Evolutionary conservation across 345 rosid genomes (phyloP), one percentile per base, ranked within the genome.

Genomic region (Durio zibethinus): DNA sequence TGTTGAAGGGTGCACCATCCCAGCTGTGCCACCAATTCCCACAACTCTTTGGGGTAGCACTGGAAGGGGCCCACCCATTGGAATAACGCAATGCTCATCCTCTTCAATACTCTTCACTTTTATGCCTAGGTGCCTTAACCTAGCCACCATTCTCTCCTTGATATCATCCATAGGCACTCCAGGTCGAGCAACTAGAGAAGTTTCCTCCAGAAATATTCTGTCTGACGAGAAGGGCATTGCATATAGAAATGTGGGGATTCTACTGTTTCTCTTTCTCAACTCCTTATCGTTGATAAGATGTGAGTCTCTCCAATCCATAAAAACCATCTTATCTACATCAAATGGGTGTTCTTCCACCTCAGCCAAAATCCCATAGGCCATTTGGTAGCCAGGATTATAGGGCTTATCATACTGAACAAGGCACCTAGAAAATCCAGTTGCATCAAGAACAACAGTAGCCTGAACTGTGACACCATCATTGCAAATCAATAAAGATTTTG

Each of bases 231-330:
- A 96, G 23, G 99, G 97, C 99, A 96, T 96, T 0, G 99, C 97
- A 48, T 96, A 96, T 42, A 96, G 85, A 81, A 96, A 96, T 38
- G 99, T 92, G 0, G 99, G 99, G 77, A 89, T 90, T 84, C 74
- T 88, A 60, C 87, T 76, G 84, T 96, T 96, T 79, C 90, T 83
- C 54, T 82, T 87, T 74, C 84, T 90, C 35, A 93, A 82, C 74
- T 84, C 89, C 12, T 45, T 59, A 65, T 83, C 77, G 21, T 78
- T 70, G 43, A 82, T 81, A 15, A 96, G 85, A 86, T 96, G 99
- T 0, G 80, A 93, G 82, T 96, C 98, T 85, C 99, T 90, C 99
- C 99, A 96, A 45, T 96, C 99, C 98, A 96, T 96, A 47, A 96
- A 96, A 79, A 96, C 79, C 99, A 96, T 96, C 80, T 92, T 96